Conservation (phyloP, 768 basidiomycete genomes). For the Pleurotus tuoliensis region DNA sequence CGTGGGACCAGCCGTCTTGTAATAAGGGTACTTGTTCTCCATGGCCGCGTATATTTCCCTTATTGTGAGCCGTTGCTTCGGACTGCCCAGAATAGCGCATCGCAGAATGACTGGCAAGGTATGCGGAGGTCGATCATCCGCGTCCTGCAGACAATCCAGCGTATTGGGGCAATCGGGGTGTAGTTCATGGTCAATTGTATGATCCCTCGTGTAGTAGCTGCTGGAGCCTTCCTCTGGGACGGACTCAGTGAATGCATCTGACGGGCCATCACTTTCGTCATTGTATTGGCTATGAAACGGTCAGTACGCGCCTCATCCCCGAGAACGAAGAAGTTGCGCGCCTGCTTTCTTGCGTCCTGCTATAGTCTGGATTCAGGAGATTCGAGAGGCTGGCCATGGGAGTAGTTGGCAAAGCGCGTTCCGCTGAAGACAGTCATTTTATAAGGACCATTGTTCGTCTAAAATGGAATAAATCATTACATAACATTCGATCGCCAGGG, state of each 20-base stretch:
- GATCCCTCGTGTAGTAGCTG: constrained; percentile 22
- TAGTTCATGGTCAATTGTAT: constrained; percentile 44
- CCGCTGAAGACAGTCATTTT: constrained; percentile 6
- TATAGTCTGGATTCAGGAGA: constrained; percentile 53
- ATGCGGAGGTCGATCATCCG: constrained; percentile 75
- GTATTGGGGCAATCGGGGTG: constrained; percentile 79
- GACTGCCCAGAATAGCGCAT: constrained; percentile 78
- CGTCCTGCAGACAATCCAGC: constrained; percentile 74
- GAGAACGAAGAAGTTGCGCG: constrained; percentile 20
- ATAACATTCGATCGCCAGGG: constrained; percentile 1
- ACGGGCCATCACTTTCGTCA: constrained; percentile 13
- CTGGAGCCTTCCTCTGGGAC: constrained; percentile 16
- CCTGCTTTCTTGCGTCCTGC: constrained; percentile 35
- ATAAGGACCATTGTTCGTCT: constrained; percentile 17
- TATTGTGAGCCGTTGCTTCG: constrained; percentile 72
- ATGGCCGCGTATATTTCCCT: constrained; percentile 84
- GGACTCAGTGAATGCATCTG: constrained; percentile 15
- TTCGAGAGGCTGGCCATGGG: constrained; percentile 54
- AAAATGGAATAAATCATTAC: constrained; percentile 12
- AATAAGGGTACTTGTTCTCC: constrained; percentile 83
- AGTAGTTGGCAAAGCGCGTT: constrained; percentile 7
- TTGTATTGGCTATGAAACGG: neutral
- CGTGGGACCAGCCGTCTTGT: constrained; percentile 73
- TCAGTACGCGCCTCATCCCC: too few species aligned
- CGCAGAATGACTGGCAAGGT: constrained; percentile 83